These are phyloP conservation scores for Nasturtium officinale DNA, from an alignment of 345 rosid genomes.

Conservation along the genomic window DNA sequence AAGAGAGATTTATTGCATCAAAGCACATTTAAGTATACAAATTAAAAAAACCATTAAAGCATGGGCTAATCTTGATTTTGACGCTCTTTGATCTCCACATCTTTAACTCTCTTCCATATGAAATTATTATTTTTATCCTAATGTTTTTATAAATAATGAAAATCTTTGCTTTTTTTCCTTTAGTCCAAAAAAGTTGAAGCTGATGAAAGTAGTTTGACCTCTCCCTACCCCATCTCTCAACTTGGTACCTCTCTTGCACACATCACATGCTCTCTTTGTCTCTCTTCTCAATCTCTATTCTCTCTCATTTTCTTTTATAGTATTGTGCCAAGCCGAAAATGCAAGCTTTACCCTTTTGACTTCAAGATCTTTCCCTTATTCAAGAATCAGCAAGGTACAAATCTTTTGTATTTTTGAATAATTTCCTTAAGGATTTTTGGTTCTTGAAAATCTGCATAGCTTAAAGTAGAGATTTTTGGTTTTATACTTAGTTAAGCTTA, in stretches of 20 bases:
- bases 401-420: not conserved
- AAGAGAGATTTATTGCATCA: not conserved
- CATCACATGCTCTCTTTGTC: slow-evolving; percentile 24
- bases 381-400: slow-evolving; percentile 19
- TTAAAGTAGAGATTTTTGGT: not conserved
- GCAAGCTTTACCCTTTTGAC: slow-evolving; percentile 28
- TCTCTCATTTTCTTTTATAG: slow-evolving; percentile 3
- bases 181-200: slow-evolving; percentile 33
- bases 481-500: not conserved
- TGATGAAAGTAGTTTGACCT: slow-evolving; percentile 36
- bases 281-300: slow-evolving; percentile 1
- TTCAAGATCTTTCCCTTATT: slow-evolving; percentile 31
- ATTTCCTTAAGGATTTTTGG: slow-evolving; percentile 1
- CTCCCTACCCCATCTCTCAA: slow-evolving; percentile 21
- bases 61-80: slow-evolving; percentile 30
- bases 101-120: not conserved
- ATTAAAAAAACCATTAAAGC: slow-evolving; percentile 1
- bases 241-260: slow-evolving; percentile 25
- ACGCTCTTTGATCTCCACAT: slow-evolving; percentile 11
- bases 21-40: not conserved
- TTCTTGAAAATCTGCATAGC: slow-evolving; percentile 14
- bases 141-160: not conserved
- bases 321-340: slow-evolving; percentile 18
- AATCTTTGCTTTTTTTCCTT: slow-evolving; percentile 2
- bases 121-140: not conserved